Percentiles rank a stretch among this genome's conserved stretches.
Evolutionary conservation across 73 alveolate genomes (phyloP).

Genomic region (Symbiodinium pilosum): DNA sequence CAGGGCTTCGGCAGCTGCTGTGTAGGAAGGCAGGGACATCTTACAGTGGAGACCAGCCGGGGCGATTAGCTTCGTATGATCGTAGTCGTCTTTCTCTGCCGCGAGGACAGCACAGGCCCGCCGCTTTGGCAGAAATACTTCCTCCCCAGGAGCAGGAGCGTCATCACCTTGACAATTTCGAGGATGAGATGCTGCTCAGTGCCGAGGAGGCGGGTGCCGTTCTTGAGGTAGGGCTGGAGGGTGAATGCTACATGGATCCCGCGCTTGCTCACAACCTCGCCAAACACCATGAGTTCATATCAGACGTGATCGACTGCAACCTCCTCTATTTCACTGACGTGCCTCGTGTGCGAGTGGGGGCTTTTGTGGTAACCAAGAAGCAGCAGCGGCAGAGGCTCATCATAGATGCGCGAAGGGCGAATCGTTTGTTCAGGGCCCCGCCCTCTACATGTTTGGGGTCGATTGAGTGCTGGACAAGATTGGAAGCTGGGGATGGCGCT

Average conservation of each 20-base stretch:
- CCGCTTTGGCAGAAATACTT: background rate
- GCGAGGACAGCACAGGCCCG: background rate
- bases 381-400: background rate
- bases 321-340: background rate
- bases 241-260: background rate
- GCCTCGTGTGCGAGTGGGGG: background rate
- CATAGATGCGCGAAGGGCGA: background rate
- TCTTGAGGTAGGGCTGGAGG: background rate
- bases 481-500: background rate
- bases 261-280: background rate
- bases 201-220: background rate
- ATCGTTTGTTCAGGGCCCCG: background rate
- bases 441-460: background rate
- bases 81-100: background rate
- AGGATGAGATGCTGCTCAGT: background rate
- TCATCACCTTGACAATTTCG: too few relatives aligned
- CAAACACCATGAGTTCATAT: background rate
- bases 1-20: slow-evolving; percentile 42
- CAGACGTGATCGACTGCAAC: background rate
- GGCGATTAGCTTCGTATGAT: background rate
- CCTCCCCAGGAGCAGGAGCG: background rate
- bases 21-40: background rate
- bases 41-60: background rate
- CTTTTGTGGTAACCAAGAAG: background rate
- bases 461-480: background rate